These are phyloP conservation scores for Vitis hybrid DNA, from an alignment of 177 flowering plant species.

Conservation along the genomic window DNA sequence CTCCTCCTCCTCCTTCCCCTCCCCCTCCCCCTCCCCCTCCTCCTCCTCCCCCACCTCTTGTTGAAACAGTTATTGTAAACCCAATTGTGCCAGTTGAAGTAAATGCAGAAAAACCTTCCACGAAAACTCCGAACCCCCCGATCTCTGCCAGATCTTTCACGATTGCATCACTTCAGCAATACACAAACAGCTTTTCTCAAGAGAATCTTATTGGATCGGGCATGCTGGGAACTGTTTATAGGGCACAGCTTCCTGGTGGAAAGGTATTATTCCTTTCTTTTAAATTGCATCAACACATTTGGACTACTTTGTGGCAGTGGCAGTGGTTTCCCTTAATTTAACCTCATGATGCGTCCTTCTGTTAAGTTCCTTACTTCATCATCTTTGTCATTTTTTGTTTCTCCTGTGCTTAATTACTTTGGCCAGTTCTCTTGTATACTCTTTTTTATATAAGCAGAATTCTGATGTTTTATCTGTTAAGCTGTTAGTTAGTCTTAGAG, in stretches of 20 bases:
- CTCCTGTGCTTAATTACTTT: not conserved
- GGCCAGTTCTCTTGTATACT: not conserved
- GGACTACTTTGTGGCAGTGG: not conserved
- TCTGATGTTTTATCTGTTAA: not conserved
- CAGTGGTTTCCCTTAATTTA: not conserved
- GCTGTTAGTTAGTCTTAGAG: not conserved
- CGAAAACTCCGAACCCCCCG: constrained; percentile 15
- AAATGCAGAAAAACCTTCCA: constrained; percentile 24
- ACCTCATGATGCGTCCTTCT: not conserved
- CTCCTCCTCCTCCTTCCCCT: constrained; percentile 32
- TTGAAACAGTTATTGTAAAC: constrained; percentile 35
- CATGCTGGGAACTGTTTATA: constrained; percentile 79
- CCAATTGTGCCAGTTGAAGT: constrained; percentile 39
- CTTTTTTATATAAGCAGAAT: not conserved
- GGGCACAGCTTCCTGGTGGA: constrained; percentile 81
- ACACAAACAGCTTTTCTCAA: constrained; percentile 81
- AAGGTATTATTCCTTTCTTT: constrained; percentile 49
- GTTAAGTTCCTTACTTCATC: not conserved
- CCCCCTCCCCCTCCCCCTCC: too few species aligned
- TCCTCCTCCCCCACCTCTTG: constrained; percentile 26
- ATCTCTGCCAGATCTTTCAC: constrained; percentile 61
- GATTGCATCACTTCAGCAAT: constrained; percentile 86
- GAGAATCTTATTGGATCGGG: constrained; percentile 85
- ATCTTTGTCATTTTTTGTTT: not conserved
- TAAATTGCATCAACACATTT: not conserved